phyloP scores from a whole-genome alignment of 805 yeast genomes.

The Brettanomyces anomalus region DNA sequence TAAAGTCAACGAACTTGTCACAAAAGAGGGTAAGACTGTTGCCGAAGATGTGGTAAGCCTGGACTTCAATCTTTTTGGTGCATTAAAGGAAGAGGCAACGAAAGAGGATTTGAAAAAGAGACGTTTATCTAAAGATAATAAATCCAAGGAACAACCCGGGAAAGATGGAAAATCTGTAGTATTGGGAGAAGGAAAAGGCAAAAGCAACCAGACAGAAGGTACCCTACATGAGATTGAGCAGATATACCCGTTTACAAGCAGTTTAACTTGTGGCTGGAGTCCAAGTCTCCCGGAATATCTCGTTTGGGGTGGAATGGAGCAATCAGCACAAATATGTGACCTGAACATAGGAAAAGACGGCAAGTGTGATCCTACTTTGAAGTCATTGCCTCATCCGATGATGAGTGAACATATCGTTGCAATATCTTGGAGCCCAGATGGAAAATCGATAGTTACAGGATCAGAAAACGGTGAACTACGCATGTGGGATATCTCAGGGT shows the following conservation, averaged over 20 bases:
- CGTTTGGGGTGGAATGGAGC: conserved; percentile 42
- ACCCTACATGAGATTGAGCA: not conserved
- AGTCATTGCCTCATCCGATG: conserved; percentile 16
- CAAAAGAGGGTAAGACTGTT: conserved; percentile 6
- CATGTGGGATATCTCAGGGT: conserved; percentile 71
- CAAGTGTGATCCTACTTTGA: conserved; percentile 8
- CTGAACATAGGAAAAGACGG: conserved; percentile 10
- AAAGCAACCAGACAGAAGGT: not conserved
- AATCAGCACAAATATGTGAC: conserved; percentile 18
- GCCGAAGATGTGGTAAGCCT: conserved; percentile 20
- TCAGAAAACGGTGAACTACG: conserved; percentile 65
- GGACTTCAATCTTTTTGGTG: conserved; percentile 45
- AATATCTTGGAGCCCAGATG: conserved; percentile 55
- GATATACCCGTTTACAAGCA: not conserved
- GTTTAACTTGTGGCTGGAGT: conserved; percentile 4
- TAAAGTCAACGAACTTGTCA: conserved; percentile 54
- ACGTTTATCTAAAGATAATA: not conserved
- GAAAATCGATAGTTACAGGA: conserved; percentile 53
- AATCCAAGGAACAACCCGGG: not conserved
- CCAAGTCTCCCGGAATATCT: conserved; percentile 36
- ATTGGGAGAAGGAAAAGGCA: not conserved
- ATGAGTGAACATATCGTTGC: conserved; percentile 24
- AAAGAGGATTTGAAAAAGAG: not conserved
- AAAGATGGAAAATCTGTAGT: conserved; percentile 2
- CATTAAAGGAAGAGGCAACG: conserved; percentile 25